Conservation (phyloP, 768 basidiomycete genomes). For the Cyclocybe cylindracea region DNA sequence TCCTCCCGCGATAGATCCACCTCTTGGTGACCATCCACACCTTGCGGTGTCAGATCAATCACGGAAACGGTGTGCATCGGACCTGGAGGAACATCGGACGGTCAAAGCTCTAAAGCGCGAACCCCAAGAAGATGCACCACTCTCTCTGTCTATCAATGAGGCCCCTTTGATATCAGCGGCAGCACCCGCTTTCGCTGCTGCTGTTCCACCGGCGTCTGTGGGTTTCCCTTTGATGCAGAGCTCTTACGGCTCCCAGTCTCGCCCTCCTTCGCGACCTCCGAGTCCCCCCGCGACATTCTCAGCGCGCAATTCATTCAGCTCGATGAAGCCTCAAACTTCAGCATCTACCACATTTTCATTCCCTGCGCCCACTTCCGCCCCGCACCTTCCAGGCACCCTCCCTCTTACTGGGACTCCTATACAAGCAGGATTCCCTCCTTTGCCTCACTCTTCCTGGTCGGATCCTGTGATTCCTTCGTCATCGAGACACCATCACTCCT, state of each 20-base stretch:
- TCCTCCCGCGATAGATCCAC: constrained; percentile 10
- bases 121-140: constrained; percentile 42
- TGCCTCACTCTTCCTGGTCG: constrained; percentile 33
- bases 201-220: constrained; percentile 1
- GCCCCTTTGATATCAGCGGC: constrained; percentile 15
- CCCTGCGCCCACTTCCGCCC: background rate
- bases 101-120: constrained; percentile 50
- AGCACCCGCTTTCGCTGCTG: constrained; percentile 2
- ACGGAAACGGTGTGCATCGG: constrained; percentile 46
- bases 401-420: constrained; percentile 7
- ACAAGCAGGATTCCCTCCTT: constrained; percentile 25
- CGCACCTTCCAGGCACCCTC: background rate
- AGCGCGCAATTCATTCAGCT: constrained; percentile 26
- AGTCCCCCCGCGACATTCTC: constrained; percentile 35
- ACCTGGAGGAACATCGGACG: constrained; percentile 41
- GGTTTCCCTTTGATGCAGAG: constrained; percentile 16
- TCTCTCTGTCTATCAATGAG: constrained; percentile 27
- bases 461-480: constrained; percentile 26
- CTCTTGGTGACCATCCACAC: constrained; percentile 26
- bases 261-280: constrained; percentile 38
- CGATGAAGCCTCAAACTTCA: constrained; percentile 24
- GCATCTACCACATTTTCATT: constrained; percentile 22
- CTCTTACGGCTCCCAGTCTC: constrained; percentile 28
- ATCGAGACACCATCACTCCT: constrained; percentile 37
- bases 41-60: constrained; percentile 35